Percentiles rank a stretch among this genome's conserved stretches.
These are phyloP conservation scores for Suillus luteus DNA, from an alignment of 768 basidiomycete genomes.

Conservation along the genomic window DNA sequence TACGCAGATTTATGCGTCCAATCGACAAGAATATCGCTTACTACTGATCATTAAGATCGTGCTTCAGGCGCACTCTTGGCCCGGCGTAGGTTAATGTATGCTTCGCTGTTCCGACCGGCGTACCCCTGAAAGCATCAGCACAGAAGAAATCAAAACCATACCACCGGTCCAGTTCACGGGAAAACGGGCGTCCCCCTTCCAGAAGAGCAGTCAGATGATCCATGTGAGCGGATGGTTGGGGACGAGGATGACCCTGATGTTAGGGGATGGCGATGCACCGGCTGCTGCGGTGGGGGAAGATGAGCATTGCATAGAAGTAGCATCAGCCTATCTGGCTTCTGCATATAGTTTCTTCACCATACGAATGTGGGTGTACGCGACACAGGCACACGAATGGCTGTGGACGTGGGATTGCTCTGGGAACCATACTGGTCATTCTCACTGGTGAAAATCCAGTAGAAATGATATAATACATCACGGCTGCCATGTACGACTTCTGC, in stretches of 20 bases:
- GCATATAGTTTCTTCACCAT: constrained; percentile 63
- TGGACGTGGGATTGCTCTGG: constrained; percentile 68
- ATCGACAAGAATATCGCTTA: not conserved
- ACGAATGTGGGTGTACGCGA: constrained; percentile 7
- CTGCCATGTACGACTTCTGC: constrained; percentile 46
- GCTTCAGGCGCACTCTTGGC: not conserved
- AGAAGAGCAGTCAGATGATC: constrained; percentile 13
- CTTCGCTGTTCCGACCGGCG: not conserved
- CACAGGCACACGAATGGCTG: constrained; percentile 70
- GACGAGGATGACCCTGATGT: constrained; percentile 39
- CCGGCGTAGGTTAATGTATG: not conserved
- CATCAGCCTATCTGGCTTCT: constrained; percentile 55
- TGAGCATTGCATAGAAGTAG: constrained; percentile 52
- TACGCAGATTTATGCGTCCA: not conserved
- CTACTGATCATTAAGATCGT: not conserved
- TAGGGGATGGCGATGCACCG: constrained; percentile 32
- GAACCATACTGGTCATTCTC: constrained; percentile 57
- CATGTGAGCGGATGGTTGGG: constrained; percentile 16
- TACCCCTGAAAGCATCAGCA: not conserved
- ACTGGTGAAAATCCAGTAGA: constrained; percentile 75
- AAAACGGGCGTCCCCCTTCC: not conserved
- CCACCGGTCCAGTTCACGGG: not conserved
- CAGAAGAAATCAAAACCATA: not conserved
- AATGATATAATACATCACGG: constrained; percentile 64
- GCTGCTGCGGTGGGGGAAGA: constrained; percentile 35